phyloP scores from a whole-genome alignment of 306 rosid genomes.

The Lathyrus aphaca region DNA sequence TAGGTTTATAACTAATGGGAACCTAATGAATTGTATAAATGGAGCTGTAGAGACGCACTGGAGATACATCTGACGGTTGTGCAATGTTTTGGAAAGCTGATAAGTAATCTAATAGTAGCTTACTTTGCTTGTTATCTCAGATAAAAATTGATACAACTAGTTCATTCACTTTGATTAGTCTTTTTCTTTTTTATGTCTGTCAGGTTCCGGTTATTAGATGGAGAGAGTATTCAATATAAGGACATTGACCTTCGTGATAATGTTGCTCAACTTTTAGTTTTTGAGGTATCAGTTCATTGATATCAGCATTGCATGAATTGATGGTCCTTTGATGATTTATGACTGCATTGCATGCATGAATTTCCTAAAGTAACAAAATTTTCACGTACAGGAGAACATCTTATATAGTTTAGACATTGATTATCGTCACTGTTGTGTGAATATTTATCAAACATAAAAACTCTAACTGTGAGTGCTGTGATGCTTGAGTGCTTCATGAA shows the following conservation, averaged over 20 bases:
- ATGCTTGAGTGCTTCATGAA: conserved; percentile 26
- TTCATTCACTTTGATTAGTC: conserved; percentile 10
- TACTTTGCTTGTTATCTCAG: conserved; percentile 33
- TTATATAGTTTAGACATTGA: conserved; percentile 1
- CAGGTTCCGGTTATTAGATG: conserved; percentile 70
- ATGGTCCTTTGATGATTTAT: conserved; percentile 13
- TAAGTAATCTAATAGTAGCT: conserved; percentile 49
- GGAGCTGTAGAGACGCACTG: conserved; percentile 82
- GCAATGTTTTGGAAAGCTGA: conserved; percentile 87
- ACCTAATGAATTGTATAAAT: conserved; percentile 42
- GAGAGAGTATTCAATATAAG: conserved; percentile 75
- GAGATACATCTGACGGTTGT: conserved; percentile 75
- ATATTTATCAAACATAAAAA: conserved; percentile 12
- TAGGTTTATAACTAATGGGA: conserved; percentile 10
- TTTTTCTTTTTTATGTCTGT: conserved; percentile 32
- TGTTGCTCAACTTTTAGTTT: conserved; percentile 84
- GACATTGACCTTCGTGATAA: conserved; percentile 77
- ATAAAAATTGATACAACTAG: conserved; percentile 25
- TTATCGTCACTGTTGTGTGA: not conserved
- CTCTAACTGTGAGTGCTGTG: conserved; percentile 5
- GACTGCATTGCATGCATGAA: conserved; percentile 20
- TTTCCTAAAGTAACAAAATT: not conserved
- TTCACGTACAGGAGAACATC: conserved; percentile 1
- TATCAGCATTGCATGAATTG: conserved; percentile 17
- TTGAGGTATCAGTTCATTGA: conserved; percentile 63